These are phyloP conservation scores for Ophiostoma perfectum DNA, from an alignment of 2,329 filamentous ascomycete species.

Conservation along the genomic window DNA sequence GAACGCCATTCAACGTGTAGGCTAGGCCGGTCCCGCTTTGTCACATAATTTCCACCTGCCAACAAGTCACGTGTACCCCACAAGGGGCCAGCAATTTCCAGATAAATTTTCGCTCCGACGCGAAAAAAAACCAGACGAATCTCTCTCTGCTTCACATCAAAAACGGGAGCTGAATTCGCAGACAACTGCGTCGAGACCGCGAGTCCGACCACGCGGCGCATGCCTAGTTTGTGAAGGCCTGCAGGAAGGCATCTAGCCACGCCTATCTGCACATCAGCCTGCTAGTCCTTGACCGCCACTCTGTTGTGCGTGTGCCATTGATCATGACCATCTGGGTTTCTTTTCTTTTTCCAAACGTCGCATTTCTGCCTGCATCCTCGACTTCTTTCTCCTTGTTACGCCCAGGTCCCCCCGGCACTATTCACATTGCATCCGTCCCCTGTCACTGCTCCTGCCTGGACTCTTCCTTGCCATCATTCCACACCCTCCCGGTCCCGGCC, in stretches of 20 bases:
- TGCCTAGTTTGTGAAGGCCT: not conserved
- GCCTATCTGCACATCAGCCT: not conserved
- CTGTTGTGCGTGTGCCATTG: conserved; percentile 1
- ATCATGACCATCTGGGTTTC: not conserved
- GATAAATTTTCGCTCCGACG: not conserved
- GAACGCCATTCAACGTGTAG: too few species aligned
- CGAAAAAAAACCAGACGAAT: not conserved
- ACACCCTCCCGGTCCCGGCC: not conserved
- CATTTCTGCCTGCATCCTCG: not conserved
- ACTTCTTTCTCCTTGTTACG: not conserved
- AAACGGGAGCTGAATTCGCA: not conserved
- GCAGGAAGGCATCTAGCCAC: not conserved
- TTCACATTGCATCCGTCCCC: not conserved
- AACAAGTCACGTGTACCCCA: not conserved
- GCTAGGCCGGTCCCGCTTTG: too few species aligned
- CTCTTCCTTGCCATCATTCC: not conserved
- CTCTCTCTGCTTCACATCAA: not conserved
- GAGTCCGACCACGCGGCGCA: not conserved
- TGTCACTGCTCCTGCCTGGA: not conserved
- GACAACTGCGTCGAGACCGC: not conserved
- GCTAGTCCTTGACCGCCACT: conserved; percentile 6
- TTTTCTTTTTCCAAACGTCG: not conserved
- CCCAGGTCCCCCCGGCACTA: not conserved
- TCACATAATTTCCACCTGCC: not conserved
- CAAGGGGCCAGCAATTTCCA: not conserved